Base-by-base conservation (phyloP, 441 rosid genomes). In the Pelargonium australe region DNA sequence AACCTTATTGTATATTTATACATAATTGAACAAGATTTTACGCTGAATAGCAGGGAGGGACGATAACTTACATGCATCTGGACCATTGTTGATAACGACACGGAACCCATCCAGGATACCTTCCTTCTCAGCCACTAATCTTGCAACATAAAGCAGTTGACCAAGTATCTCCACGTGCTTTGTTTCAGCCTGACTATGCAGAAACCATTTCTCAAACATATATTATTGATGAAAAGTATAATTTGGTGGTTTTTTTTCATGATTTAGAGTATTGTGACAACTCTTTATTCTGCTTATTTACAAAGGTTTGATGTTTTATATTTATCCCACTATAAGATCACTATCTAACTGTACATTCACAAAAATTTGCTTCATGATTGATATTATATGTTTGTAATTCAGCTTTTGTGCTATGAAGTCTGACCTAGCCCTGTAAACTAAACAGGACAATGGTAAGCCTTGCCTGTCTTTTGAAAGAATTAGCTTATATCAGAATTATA, bases 71-170 rank as follows among this genome's bases (percentile, higher is more conserved):
- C 97, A 87, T 63, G 85, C 98, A 68, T 49, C 72, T 7, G 83
- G 86, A 37, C 97, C 98, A 31, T 79, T 88, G 87, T 94, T 91
- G 79, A 94, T 87, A 44, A 91, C 98, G 65, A 89, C 88, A 47
- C 96, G 95, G 70, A 89, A 94, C 14, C 97, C 92, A 3, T 91
- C 90, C 0, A 79, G 64, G 73, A 89, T 87, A 17, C 97, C 97
- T 80, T 94, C 97, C 72, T 82, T 91, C 75, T 91, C 95, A 43
- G 98, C 98, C 75, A 89, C 98, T 70, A 84, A 78, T 85, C 82
- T 88, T 2, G 97, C 85, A 40, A 89, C 95, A 47, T 74, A 78
- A 34, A 91, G 86, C 73, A 94, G 98, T 66, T 73, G 79, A 40
- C 93, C 95, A 53, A 89, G 86, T 75, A 91, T 80, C 72, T 88